Evolutionary conservation across 2,329 filamentous ascomycete species (phyloP).

Genomic region (Diaporthe citrichinensis): DNA sequence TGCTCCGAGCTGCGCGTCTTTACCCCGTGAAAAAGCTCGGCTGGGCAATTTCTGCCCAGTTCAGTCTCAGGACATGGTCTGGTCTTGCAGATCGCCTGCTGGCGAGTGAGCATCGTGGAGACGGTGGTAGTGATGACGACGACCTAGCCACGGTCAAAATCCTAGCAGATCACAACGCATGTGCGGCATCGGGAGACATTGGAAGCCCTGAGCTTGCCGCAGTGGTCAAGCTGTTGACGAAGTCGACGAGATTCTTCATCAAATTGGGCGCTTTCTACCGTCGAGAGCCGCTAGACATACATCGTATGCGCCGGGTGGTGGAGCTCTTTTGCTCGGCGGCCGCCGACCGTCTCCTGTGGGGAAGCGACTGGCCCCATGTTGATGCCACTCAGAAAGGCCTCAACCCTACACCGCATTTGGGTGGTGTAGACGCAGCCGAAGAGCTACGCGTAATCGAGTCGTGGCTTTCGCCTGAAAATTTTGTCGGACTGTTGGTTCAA

Average conservation of each 20-base stretch:
- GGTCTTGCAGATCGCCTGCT: conserved; percentile 4
- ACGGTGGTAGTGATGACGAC: not conserved
- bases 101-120: not conserved
- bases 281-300: not conserved
- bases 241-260: not conserved
- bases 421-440: not conserved
- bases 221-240: not conserved
- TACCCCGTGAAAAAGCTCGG: not conserved
- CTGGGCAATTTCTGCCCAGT: not conserved
- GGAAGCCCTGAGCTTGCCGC: not conserved
- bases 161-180: conserved; percentile 11
- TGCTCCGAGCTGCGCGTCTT: not conserved
- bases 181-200: not conserved
- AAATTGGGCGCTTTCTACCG: conserved; percentile 16
- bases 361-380: conserved; percentile 14
- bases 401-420: not conserved
- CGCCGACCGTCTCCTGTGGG: conserved; percentile 4
- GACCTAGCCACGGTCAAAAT: not conserved
- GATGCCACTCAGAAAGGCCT: not conserved
- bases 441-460: conserved; percentile 1
- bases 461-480: not conserved
- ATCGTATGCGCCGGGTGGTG: not conserved
- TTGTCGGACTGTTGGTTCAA: not conserved
- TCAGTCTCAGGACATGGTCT: not conserved
- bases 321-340: conserved; percentile 4